phyloP scores from a whole-genome alignment of 164 flowering plant genomes.

The Brasenia schreberi region DNA sequence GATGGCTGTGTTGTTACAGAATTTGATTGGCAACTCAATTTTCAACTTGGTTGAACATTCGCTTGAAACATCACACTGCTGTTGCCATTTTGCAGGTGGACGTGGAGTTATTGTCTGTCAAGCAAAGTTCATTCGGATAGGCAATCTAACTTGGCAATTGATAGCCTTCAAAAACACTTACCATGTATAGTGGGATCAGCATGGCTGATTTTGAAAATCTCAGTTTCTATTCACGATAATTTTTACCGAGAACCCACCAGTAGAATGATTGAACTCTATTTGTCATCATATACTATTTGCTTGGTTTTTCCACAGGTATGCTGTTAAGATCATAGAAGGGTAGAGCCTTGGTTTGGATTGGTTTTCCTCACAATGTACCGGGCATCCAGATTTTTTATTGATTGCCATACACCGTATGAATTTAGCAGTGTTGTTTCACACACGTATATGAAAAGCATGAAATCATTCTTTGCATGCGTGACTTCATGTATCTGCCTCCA shows the following conservation, averaged over 20 bases:
- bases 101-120: constrained; percentile 66
- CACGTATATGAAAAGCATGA: too few relatives aligned
- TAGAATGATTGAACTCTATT: not conserved
- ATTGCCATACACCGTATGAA: too few relatives aligned
- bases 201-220: not conserved
- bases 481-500: too few relatives aligned
- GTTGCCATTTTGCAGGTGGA: constrained; percentile 44
- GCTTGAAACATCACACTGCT: too few relatives aligned
- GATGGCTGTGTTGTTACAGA: too few relatives aligned
- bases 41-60: not conserved
- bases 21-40: not conserved
- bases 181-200: not conserved
- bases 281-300: not conserved
- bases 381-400: too few relatives aligned
- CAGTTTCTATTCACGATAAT: not conserved
- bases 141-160: constrained; percentile 2
- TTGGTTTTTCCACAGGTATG: constrained; percentile 1
- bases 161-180: not conserved
- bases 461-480: too few relatives aligned
- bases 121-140: constrained; percentile 82
- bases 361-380: too few relatives aligned
- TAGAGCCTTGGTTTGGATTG: not conserved
- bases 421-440: too few relatives aligned
- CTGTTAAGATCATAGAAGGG: not conserved
- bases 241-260: not conserved